These are phyloP conservation scores for Letharia columbiana DNA, from an alignment of 495 filamentous ascomycete species.

Conservation along the genomic window DNA sequence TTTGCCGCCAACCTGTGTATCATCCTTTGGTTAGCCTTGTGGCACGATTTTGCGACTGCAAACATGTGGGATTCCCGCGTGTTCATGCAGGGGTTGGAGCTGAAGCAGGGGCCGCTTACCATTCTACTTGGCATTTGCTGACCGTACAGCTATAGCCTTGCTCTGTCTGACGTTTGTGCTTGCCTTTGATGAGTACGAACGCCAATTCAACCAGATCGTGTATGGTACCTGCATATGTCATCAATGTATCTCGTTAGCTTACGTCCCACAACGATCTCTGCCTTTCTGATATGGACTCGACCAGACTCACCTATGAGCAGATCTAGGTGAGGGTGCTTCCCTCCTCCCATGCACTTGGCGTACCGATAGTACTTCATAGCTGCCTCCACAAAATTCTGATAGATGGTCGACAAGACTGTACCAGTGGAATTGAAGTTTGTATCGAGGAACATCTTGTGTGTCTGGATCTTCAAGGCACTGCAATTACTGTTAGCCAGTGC, in stretches of 20 bases:
- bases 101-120: slow-evolving; percentile 37
- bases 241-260: neutral
- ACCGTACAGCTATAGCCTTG: slow-evolving; percentile 49
- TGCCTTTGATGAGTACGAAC: slow-evolving; percentile 54
- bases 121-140: slow-evolving; percentile 56
- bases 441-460: slow-evolving; percentile 84
- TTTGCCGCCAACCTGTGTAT: slow-evolving; percentile 47
- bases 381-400: slow-evolving; percentile 62
- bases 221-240: slow-evolving; percentile 48
- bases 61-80: neutral
- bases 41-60: neutral
- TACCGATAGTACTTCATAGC: slow-evolving; percentile 84
- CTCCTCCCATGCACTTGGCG: slow-evolving; percentile 48
- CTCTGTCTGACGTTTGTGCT: slow-evolving; percentile 36
- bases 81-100: slow-evolving; percentile 10
- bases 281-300: neutral
- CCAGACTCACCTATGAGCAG: slow-evolving; percentile 52
- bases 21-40: slow-evolving; percentile 11
- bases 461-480: slow-evolving; percentile 73
- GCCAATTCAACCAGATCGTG: slow-evolving; percentile 57
- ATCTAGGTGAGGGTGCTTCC: slow-evolving; percentile 42
- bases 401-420: slow-evolving; percentile 64
- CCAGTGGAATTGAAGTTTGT: slow-evolving; percentile 62
- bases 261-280: neutral
- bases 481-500: slow-evolving; percentile 21